Evolutionary conservation across 495 filamentous ascomycete species (phyloP).

Genomic region (Pyrenopolyporus hunteri): DNA sequence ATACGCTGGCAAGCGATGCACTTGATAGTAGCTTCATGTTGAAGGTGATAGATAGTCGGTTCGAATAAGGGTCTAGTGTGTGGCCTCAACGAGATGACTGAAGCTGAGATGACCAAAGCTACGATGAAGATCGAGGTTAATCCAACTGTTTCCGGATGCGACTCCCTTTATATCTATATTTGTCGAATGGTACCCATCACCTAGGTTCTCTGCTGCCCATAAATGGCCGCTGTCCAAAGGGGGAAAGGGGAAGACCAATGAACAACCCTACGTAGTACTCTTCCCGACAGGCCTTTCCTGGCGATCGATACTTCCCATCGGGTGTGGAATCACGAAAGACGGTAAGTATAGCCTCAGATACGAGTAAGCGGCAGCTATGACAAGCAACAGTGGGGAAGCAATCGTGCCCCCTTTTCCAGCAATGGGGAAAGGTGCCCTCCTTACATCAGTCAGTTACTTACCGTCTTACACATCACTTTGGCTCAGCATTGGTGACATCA

Average conservation of each 20-base stretch:
- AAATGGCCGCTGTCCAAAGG: neutral
- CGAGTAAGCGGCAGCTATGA: neutral
- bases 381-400: slow-evolving; percentile 10
- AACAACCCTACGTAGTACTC: slow-evolving; percentile 1
- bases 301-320: slow-evolving; percentile 16
- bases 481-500: neutral
- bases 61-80: neutral
- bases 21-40: slow-evolving; percentile 26
- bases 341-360: neutral
- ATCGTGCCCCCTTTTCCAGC: neutral
- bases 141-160: neutral
- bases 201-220: neutral
- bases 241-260: slow-evolving; percentile 2
- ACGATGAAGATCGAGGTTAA: neutral
- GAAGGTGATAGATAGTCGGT: neutral
- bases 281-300: neutral
- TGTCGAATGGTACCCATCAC: neutral
- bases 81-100: neutral
- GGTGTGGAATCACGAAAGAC: neutral
- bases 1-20: slow-evolving; percentile 13
- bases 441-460: neutral
- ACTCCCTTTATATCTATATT: slow-evolving; percentile 14
- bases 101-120: neutral
- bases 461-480: neutral
- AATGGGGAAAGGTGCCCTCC: neutral